Base-by-base conservation (phyloP, 2,329 filamentous ascomycete genomes). In the Alternaria ethzedia region DNA sequence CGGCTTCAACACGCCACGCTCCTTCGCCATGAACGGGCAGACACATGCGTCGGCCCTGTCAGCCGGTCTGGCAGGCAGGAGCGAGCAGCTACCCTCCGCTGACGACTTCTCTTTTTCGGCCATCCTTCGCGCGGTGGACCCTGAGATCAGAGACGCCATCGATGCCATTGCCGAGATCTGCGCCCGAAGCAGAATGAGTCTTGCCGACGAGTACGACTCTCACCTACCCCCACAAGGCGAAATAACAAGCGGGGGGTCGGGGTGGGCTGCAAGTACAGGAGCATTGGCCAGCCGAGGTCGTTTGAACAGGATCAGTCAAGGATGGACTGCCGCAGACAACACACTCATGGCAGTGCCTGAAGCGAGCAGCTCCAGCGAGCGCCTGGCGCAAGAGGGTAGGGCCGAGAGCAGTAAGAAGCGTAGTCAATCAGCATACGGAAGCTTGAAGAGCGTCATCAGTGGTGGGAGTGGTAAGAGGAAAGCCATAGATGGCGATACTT, bases 121-220 rank as follows among this genome's bases (percentile, higher is more conserved):
- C 26, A 87, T 88, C 62, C 78, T 88, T 13, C 82, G 82, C 23
- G 85, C 86, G 26, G 85, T 88, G 59, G 86, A 88, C 59, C 84
- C 86, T 12, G 87, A 89, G 68, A 87, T 89, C 50, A 81, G 85
- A 65, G 79, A 79, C 13, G 87, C 87, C 10, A 82, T 90, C 57
- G 86, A 89, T 70, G 86, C 86, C 15, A 89, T 90, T 68, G 87
- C 87, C 23, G 86, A 89, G 69, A 89, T 90, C 63, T 88, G 86
- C 68, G 87, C 88, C 4, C 82, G 86, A 63, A 89, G 86, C 75
- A 85, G 84, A 67, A 79, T 89, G 71, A 89, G 87, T 69, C 78
- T 90, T 63, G 87, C 88, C 10, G 87, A 89, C 70, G 87, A 89
- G 72, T 88, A 90, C 73, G 85, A 83, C 32, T 86, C 87, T 46